Evolutionary conservation across 805 yeast species (phyloP).

Genomic region (Starmerella bombicola): DNA sequence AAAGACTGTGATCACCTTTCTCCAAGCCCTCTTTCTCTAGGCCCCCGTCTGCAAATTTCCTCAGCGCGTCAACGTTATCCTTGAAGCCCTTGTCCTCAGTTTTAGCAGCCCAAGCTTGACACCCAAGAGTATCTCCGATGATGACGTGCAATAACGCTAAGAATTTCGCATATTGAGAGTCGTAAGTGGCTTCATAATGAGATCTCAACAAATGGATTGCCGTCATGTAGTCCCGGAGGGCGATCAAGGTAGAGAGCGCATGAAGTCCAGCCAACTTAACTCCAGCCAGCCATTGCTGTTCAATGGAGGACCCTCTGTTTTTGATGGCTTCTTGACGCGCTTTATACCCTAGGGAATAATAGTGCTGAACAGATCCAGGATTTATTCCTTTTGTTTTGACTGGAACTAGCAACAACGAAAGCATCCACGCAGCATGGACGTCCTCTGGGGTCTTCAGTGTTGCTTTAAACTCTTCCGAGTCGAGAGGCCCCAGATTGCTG

Average conservation of each 20-base stretch:
- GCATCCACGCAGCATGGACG: conserved; percentile 27
- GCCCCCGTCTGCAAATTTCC: conserved; percentile 25
- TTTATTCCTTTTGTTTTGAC: conserved; percentile 28
- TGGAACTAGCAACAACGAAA: conserved; percentile 26
- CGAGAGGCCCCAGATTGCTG: conserved; percentile 23
- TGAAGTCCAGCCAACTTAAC: conserved; percentile 27
- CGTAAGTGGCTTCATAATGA: conserved; percentile 14
- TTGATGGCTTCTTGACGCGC: conserved; percentile 24
- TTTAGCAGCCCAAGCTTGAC: conserved; percentile 24
- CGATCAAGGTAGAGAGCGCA: conserved; percentile 27
- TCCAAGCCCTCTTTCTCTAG: too few relatives aligned
- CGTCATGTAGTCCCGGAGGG: conserved; percentile 26
- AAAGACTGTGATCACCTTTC: too few relatives aligned
- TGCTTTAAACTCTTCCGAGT: conserved; percentile 4
- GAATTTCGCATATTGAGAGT: conserved; percentile 6
- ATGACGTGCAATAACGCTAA: conserved; percentile 22
- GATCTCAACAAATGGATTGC: conserved; percentile 26
- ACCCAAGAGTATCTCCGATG: conserved; percentile 26
- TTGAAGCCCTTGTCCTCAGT: neutral
- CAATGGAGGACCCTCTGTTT: neutral
- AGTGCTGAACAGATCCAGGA: conserved; percentile 26
- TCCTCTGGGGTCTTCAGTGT: conserved; percentile 20
- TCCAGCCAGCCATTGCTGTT: conserved; percentile 11
- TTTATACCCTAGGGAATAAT: conserved; percentile 29
- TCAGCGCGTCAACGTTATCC: conserved; percentile 11